These are phyloP conservation scores for Colletotrichum orchidophilum DNA, from an alignment of 2,329 filamentous ascomycete species.

Conservation along the genomic window DNA sequence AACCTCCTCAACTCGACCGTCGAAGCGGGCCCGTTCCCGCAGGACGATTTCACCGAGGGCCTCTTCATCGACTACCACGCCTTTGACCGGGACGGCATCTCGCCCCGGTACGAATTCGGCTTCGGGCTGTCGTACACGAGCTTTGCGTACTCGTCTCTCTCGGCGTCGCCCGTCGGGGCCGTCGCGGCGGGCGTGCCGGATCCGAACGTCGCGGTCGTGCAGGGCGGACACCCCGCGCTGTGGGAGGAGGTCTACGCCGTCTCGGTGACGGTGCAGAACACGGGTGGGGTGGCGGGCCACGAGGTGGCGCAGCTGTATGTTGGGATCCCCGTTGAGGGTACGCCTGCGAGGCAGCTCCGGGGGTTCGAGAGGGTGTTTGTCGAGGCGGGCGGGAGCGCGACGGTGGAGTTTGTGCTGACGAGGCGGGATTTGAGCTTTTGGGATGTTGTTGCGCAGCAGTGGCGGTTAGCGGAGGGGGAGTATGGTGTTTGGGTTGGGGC, in stretches of 20 bases:
- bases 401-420: conserved; percentile 52
- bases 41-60: conserved; percentile 81
- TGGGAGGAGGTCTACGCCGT: conserved; percentile 57
- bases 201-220: conserved; percentile 48
- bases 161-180: background rate
- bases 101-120: conserved; percentile 81
- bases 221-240: conserved; percentile 56
- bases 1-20: conserved; percentile 71
- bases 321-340: conserved; percentile 39
- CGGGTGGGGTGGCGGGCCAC: conserved; percentile 50
- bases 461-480: conserved; percentile 54
- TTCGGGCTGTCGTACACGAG: conserved; percentile 80
- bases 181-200: conserved; percentile 42
- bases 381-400: conserved; percentile 45
- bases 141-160: conserved; percentile 63
- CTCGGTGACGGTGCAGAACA: conserved; percentile 51
- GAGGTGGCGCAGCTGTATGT: conserved; percentile 57
- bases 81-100: conserved; percentile 77
- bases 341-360: conserved; percentile 50
- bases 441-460: conserved; percentile 57
- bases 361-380: conserved; percentile 60
- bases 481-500: conserved; percentile 23
- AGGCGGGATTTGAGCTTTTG: conserved; percentile 62
- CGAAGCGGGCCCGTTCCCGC: conserved; percentile 61
- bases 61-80: conserved; percentile 84